These are phyloP conservation scores for Pseudogymnoascus sp. DNA, from an alignment of 2,329 filamentous ascomycete species.

Conservation along the genomic window DNA sequence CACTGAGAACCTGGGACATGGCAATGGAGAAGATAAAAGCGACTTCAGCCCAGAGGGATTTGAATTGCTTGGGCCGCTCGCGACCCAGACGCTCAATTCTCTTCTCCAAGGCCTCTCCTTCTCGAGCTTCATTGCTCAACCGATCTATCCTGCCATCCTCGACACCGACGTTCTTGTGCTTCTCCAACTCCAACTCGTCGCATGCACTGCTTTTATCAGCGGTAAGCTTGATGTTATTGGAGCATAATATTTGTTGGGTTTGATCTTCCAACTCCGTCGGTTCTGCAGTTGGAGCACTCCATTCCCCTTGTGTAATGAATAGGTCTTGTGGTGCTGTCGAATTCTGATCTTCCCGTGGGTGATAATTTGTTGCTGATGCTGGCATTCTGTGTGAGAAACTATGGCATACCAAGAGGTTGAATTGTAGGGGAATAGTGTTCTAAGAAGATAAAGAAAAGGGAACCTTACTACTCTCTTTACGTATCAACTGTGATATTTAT, in stretches of 20 bases:
- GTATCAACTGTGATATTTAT: neutral
- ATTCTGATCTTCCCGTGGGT: neutral
- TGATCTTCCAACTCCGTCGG: neutral
- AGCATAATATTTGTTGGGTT: neutral
- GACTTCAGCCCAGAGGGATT: no score
- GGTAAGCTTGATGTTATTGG: neutral
- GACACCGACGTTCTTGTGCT: neutral
- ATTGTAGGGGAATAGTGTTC: neutral
- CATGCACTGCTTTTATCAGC: neutral
- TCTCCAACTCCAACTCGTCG: neutral
- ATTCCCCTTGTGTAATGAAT: neutral
- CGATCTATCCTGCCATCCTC: neutral
- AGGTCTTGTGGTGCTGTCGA: neutral
- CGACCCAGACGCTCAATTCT: no score
- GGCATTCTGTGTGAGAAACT: neutral
- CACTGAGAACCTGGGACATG: no score
- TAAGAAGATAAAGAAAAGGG: neutral
- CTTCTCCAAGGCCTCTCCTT: neutral
- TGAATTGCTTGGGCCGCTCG: no score
- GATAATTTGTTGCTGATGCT: neutral
- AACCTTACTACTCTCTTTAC: neutral
- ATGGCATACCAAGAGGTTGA: neutral
- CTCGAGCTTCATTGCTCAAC: neutral
- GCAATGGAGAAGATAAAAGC: no score
- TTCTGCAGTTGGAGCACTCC: neutral